Conservation (phyloP, 2,329 filamentous ascomycete species). For the Diaporthe sp. region DNA sequence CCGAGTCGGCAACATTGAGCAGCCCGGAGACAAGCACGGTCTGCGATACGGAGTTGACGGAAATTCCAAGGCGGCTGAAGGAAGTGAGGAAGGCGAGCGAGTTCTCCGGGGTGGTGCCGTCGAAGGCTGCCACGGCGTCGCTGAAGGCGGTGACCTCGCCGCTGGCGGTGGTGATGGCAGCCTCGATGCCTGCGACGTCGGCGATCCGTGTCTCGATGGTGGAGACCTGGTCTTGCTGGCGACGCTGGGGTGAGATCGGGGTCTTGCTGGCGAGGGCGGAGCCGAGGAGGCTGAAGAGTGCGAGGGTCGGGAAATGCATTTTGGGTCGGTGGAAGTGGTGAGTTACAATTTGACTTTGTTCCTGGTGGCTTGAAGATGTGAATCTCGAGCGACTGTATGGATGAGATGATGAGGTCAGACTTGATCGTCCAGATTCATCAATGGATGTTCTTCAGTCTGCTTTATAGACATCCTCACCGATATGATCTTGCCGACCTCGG, state of each 20-base stretch:
- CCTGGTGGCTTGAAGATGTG: too few species aligned
- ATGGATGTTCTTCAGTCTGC: background rate
- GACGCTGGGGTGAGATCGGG: background rate
- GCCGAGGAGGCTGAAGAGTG: slow-evolving; percentile 11
- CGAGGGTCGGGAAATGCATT: slow-evolving; percentile 1
- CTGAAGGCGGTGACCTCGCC: slow-evolving; percentile 6
- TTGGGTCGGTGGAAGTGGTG: background rate
- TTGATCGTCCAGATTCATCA: too few species aligned
- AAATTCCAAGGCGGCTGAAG: slow-evolving; percentile 7
- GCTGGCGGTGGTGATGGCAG: background rate
- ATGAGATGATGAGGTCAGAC: too few species aligned
- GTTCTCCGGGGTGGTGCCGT: background rate
- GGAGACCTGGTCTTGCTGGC: background rate
- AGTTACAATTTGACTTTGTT: too few species aligned
- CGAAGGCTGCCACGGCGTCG: slow-evolving; percentile 13
- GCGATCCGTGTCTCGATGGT: background rate
- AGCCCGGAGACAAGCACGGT: background rate
- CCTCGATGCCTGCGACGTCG: slow-evolving; percentile 6
- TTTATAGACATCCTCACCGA: background rate
- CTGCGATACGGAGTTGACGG: slow-evolving; percentile 18
- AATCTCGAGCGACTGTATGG: too few species aligned
- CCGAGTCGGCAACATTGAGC: slow-evolving; percentile 12
- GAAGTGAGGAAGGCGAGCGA: slow-evolving; percentile 12
- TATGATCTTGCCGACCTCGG: background rate
- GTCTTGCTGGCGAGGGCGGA: background rate